Percentiles rank a stretch among this genome's conserved stretches.
Evolutionary conservation across 148 eudicot genomes (phyloP).

Genomic region (Fagopyrum homotropicum): DNA sequence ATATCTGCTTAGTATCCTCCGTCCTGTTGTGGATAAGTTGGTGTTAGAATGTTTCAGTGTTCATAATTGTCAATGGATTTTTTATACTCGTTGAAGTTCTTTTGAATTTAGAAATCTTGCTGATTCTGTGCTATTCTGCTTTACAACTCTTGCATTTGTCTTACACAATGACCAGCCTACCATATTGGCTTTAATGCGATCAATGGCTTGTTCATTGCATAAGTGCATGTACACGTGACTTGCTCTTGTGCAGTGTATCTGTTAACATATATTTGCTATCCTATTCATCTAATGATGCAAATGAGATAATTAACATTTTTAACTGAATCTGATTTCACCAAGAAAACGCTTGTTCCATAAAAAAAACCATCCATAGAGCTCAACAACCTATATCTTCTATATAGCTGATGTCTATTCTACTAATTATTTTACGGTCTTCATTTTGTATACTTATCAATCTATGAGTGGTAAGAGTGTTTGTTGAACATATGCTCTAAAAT

Average conservation of each 20-base stretch:
- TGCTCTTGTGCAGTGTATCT: background rate
- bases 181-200: background rate
- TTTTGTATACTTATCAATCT: background rate
- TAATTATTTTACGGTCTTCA: background rate
- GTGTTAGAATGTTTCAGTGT: background rate
- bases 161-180: too few species aligned
- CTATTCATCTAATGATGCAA: background rate
- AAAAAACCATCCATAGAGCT: too few species aligned
- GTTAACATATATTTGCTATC: background rate
- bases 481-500: background rate
- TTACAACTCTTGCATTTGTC: too few species aligned
- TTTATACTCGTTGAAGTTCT: background rate
- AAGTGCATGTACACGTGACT: background rate
- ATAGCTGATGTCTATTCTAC: background rate
- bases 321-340: background rate
- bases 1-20: background rate
- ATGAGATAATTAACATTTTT: background rate
- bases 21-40: background rate
- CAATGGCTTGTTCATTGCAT: background rate
- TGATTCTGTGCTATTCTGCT: too few species aligned
- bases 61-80: background rate
- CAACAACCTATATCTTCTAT: too few species aligned
- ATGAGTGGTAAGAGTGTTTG: background rate
- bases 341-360: too few species aligned
- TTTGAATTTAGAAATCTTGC: background rate